Base-by-base conservation (phyloP, 345 rosid species). In the Alliaria petiolata region DNA sequence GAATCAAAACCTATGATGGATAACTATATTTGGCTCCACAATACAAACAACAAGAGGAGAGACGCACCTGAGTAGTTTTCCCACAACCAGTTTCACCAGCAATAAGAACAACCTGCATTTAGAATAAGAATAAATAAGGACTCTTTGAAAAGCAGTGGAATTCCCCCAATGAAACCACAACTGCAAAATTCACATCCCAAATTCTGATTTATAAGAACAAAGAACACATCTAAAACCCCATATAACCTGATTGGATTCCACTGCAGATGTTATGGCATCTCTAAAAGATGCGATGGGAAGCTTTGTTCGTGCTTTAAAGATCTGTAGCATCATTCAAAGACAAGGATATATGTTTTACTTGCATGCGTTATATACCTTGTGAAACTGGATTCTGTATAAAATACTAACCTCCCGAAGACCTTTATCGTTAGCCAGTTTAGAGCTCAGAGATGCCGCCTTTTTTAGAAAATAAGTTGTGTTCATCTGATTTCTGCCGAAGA, bases 1-100 rank as follows among this genome's bases (percentile, higher is more conserved):
- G 20, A 47, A 36, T 25, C 25, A 36, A 25, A 50, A 22, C 12
- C 70, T 35, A 30, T 22, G 52, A 28, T 66, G 51, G 13, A 69
- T 34, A 56, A 33, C 17, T 69, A 55, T 28, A 55, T 17, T 52
- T n/a, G 54, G 40, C 76, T 62, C n/a, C 54, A 45, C 16, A 71
- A 43, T 39, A 51, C 25, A 52, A 66, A 75, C 3, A 62, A 62
- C 50, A 55, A 62, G 79, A 62, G 56, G 50, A 59, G 71, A 75
- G 66, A 36, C 25, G 30, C 63, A 90, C 96, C 92, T 90, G 96
- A 40, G 96, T 90, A 13, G 96, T 90, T 84, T 90, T 90, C 46
- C 96, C 96, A 75, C 93, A 90, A 4, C 93, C 95, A 40, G 97
- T 90, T 78, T 86, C 92, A 40, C 97, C 97, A 76, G 92, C 86